phyloP scores from a whole-genome alignment of 495 filamentous ascomycete species.

The Xylaria venustula region DNA sequence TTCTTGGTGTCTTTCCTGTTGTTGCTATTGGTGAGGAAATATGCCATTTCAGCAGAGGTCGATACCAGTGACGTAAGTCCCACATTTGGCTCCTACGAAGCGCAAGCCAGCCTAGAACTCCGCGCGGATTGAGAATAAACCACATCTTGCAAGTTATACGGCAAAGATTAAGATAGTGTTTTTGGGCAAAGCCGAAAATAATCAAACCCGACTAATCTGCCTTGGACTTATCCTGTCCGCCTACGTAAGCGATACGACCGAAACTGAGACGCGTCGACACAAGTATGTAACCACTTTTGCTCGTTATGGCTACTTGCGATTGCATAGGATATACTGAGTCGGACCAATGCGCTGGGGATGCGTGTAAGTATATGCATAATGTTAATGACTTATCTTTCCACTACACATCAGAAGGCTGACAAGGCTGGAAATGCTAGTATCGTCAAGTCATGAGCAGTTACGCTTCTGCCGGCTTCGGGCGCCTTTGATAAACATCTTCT shows the following conservation, averaged over 20 bases:
- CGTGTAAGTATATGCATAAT: too few species aligned
- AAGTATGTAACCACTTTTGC: not conserved
- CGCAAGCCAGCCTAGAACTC: not conserved
- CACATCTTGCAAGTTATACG: not conserved
- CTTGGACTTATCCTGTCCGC: too few species aligned
- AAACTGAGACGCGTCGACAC: too few species aligned
- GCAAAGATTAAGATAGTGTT: too few species aligned
- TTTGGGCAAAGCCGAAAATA: too few species aligned
- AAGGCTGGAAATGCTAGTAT: not conserved
- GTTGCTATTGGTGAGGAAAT: not conserved
- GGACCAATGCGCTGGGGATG: too few species aligned
- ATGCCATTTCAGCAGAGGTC: not conserved
- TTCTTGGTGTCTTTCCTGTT: not conserved
- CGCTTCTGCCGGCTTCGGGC: not conserved
- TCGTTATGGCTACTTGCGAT: too few species aligned
- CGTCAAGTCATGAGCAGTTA: not conserved
- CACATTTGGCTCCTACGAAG: not conserved
- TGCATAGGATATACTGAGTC: too few species aligned
- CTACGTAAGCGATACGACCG: too few species aligned
- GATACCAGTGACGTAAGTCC: not conserved
- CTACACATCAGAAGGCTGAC: not conserved
- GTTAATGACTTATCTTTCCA: not conserved
- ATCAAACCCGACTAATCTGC: too few species aligned
- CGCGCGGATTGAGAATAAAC: too few species aligned
- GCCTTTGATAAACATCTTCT: not conserved